A percentile compares a stretch with the other conserved stretches of the same genome.
Conservation (phyloP, 371 early-diverging fungal genomes). For the Syncephalastrum monosporum region DNA sequence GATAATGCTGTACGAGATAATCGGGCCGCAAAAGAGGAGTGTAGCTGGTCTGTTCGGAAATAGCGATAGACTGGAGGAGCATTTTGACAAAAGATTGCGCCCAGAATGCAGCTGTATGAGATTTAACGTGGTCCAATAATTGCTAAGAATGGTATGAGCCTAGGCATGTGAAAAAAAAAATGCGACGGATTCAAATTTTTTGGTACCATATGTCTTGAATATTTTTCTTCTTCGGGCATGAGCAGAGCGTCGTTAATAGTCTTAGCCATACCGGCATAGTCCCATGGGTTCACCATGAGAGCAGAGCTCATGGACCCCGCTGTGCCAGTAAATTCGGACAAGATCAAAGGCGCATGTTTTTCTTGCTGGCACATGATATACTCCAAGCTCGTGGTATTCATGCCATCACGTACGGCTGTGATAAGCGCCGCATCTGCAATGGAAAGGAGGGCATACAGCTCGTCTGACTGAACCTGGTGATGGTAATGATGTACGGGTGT, state of each 20-base stretch:
- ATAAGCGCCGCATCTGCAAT: constrained; percentile 95
- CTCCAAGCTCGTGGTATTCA: constrained; percentile 99
- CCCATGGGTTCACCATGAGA: constrained; percentile 97
- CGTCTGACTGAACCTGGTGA: constrained; percentile 90
- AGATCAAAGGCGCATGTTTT: constrained; percentile 86
- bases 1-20: constrained; percentile 46
- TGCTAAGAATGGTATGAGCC: constrained; percentile 45
- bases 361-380: constrained; percentile 97
- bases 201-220: constrained; percentile 68
- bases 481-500: constrained; percentile 95
- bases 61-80: constrained; percentile 39
- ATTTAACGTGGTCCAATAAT: constrained; percentile 83
- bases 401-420: constrained; percentile 97
- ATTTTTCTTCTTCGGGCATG: constrained; percentile 83
- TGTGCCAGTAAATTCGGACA: constrained; percentile 98
- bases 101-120: constrained; percentile 93
- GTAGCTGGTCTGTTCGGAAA: constrained; percentile 57
- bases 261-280: constrained; percentile 89
- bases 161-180: background rate
- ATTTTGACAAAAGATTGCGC: constrained; percentile 80
- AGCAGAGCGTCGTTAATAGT: constrained; percentile 87
- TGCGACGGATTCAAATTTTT: background rate
- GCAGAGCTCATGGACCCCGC: constrained; percentile 91
- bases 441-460: constrained; percentile 93
- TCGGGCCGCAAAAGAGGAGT: constrained; percentile 68